Evolutionary conservation across 768 basidiomycete species (phyloP), one percentile per base, ranked within the genome.

Genomic region (Cystobasidium ongulense): DNA sequence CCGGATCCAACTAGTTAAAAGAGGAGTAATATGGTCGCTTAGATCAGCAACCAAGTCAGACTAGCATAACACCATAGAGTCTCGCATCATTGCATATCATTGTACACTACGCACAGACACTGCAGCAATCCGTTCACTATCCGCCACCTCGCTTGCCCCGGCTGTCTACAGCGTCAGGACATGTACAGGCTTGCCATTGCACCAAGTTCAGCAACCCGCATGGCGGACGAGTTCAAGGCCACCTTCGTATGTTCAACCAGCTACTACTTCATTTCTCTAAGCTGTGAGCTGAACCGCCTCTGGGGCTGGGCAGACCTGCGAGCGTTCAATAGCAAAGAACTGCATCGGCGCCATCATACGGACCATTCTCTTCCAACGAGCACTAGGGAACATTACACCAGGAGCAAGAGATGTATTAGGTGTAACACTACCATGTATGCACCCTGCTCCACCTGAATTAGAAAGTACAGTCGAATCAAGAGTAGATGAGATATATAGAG

Each of bases 361-460:
- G 18, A 52, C 65, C 17, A 53, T 67, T 15, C 65, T 67, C 10
- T 67, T 67, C 50, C 65, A 50, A 17, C 65, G 65, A 15, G 65
- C 65, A 50, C 27, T 67, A 39, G 65, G 65, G 27, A 67, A 39
- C 25, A 33, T 52, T 8, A 10, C 13, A 53, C 65, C 65, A 25
- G 65, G 43, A 3, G 29, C 43, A n/a, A 36, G 46, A 41, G 39
- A 67, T 33, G 46, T 67, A 17, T 31, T 39, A 39, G 65, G 65
- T 52, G 43, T 67, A 36, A 67, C 65, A 33, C 23, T 67, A 35
- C 65, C 65, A 33, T 50, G 31, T 17, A 39, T 67, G 21, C 15
- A 29, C 21, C 63, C 63, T 39, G 18, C 57, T 5, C 57, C 41
- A 11, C 25, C 65, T 5, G 65, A 67, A 50, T 43, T 67, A 7